Base-by-base conservation (phyloP, 2,329 filamentous ascomycete genomes). In the Chaetomium strumarium region DNA sequence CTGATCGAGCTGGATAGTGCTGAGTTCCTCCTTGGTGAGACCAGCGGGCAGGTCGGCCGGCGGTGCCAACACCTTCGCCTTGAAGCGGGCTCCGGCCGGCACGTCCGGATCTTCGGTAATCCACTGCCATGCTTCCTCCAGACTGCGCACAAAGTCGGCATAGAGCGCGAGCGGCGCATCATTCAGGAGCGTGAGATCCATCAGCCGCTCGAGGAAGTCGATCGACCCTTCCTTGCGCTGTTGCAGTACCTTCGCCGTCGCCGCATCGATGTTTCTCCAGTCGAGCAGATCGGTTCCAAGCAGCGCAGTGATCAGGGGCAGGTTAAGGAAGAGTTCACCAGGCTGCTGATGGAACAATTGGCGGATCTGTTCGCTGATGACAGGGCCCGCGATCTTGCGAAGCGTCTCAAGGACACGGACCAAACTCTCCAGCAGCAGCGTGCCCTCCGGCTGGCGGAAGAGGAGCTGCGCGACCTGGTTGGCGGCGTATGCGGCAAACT, bases 81-180 rank as follows among this genome's bases (percentile, higher is more conserved):
- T 86, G 55, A 97, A 77, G 34, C 86, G 79, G 60, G 87, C 83
- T 11, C 83, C 88, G 19, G 80, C 73, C 19, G 73, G 65, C 2
- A 88, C 76, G 38, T 76, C 76, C 1, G 86, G 79, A 14, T 95
- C 85, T 58, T 91, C 87, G 7, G 75, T 73, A 33, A 95, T 80
- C 90, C 90, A 96, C 43, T 81, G 74, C 72, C 87, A 91, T 38
- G 93, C 84, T 43, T 84, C 86, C 59, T 92, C 85, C 50, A 96
- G 77, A 52, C 89, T 95, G 56, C 83, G 80, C 7, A 89, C 84
- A 64, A 96, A 95, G 69, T 97, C 90, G 1, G 90, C 84, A 61
- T 90, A 87, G 44, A 96, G 74, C 1, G 86, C 87, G 37, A 86
- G 80, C 0, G 90, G 88, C 41, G 84, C 82, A 44, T 90, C 88